A percentile compares a stretch with the other conserved stretches of the same genome.
Evolutionary conservation across 2,329 filamentous ascomycete genomes (phyloP).

Genomic region (Ampelomyces quisqualis): DNA sequence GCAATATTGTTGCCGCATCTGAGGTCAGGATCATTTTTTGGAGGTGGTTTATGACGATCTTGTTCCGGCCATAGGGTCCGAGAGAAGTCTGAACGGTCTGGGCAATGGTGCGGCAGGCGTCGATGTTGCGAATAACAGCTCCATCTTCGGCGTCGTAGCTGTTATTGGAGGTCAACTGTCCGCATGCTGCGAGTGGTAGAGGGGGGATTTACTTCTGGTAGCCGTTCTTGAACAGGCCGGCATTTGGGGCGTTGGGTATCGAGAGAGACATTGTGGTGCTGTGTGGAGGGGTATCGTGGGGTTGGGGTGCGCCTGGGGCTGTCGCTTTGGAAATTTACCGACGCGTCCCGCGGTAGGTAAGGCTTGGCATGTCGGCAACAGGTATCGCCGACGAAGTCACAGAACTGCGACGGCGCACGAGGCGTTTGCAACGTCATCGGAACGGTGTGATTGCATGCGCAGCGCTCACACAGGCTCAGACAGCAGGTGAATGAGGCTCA

Average conservation of each 20-base stretch:
- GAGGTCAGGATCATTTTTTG: constrained; percentile 99
- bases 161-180: constrained; percentile 41
- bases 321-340: constrained; percentile 8
- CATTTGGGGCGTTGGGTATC: constrained; percentile 90
- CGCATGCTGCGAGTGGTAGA: constrained; percentile 17
- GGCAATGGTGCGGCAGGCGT: constrained; percentile 93
- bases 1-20: constrained; percentile 93
- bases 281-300: constrained; percentile 35
- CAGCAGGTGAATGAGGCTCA: background rate
- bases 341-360: constrained; percentile 32
- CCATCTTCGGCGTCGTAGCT: constrained; percentile 99
- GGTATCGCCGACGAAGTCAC: constrained; percentile 1
- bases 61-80: constrained; percentile 96
- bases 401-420: background rate
- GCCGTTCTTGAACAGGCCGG: constrained; percentile 90
- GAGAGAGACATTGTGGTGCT: constrained; percentile 79
- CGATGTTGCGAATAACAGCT: constrained; percentile 96
- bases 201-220: constrained; percentile 78
- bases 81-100: constrained; percentile 96
- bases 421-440: too few species aligned
- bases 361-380: constrained; percentile 6
- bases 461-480: too few species aligned
- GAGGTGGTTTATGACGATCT: constrained; percentile 99
- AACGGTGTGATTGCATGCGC: background rate
- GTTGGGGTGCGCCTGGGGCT: constrained; percentile 28